Evolutionary conservation across 2,329 filamentous ascomycete species (phyloP).

Genomic region (Neonectria ditissima): DNA sequence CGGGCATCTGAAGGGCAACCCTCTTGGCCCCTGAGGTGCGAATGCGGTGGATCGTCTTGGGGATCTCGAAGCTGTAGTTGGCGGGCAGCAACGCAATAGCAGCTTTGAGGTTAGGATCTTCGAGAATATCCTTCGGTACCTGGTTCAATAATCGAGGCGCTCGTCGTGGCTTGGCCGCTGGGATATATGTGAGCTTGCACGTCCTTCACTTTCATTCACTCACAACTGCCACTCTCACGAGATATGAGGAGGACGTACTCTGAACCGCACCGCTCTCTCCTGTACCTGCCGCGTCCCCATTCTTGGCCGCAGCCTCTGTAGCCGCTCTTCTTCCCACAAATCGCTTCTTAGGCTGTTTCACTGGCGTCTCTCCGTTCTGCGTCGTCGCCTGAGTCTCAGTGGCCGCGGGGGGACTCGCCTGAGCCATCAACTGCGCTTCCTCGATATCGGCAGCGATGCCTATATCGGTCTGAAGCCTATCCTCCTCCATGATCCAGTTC

Average conservation of each 20-base stretch:
- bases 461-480: slow-evolving; percentile 76
- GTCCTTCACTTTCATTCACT: slow-evolving; percentile 15
- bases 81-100: slow-evolving; percentile 87
- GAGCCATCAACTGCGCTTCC: slow-evolving; percentile 53
- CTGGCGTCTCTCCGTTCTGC: slow-evolving; percentile 55
- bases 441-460: slow-evolving; percentile 77
- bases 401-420: slow-evolving; percentile 43
- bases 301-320: slow-evolving; percentile 67
- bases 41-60: slow-evolving; percentile 97
- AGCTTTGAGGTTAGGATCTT: slow-evolving; percentile 86
- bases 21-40: slow-evolving; percentile 81
- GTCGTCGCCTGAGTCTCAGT: slow-evolving; percentile 39
- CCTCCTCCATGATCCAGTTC: slow-evolving; percentile 74
- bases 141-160: slow-evolving; percentile 88
- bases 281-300: slow-evolving; percentile 43
- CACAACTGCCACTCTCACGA: slow-evolving; percentile 12
- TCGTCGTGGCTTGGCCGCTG: slow-evolving; percentile 78
- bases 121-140: slow-evolving; percentile 86
- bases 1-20: slow-evolving; percentile 96
- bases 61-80: slow-evolving; percentile 99
- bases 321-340: slow-evolving; percentile 89
- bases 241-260: slow-evolving; percentile 60
- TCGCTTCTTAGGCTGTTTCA: slow-evolving; percentile 86
- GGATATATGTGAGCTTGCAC: slow-evolving; percentile 26
- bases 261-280: slow-evolving; percentile 51